phyloP scores from a whole-genome alignment of 176 grass and related monocot species.

The Pontederia paniculata region DNA sequence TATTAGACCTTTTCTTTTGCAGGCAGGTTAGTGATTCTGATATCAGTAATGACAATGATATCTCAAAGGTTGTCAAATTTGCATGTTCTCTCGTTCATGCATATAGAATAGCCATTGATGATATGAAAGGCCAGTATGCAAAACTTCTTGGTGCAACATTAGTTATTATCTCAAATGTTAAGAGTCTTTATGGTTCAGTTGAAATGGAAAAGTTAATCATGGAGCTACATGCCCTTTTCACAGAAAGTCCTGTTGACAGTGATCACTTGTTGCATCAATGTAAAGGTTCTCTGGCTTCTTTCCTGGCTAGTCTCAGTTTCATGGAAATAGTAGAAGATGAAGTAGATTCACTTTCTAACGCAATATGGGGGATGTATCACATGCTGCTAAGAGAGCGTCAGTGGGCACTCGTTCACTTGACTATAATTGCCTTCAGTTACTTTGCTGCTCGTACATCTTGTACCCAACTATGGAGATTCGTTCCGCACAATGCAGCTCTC shows the following conservation, averaged over 20 bases:
- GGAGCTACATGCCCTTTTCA: conserved; percentile 44
- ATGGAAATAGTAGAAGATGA: conserved; percentile 55
- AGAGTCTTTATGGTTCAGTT: conserved; percentile 41
- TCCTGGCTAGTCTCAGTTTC: conserved; percentile 65
- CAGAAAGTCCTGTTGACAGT: conserved; percentile 22
- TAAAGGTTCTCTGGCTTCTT: conserved; percentile 62
- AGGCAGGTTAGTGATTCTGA: conserved; percentile 43
- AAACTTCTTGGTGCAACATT: conserved; percentile 50
- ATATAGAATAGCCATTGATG: conserved; percentile 38
- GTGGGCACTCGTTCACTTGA: conserved; percentile 70
- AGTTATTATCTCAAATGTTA: conserved; percentile 60
- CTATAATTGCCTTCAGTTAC: conserved; percentile 67
- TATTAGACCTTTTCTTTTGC: conserved; percentile 13
- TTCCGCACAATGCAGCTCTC: conserved; percentile 71
- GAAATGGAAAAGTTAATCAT: conserved; percentile 54
- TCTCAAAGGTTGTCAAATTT: conserved; percentile 45
- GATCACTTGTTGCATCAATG: conserved; percentile 41
- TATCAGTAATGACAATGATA: conserved; percentile 38
- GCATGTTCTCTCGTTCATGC: conserved; percentile 41
- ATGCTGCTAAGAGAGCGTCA: conserved; percentile 57
- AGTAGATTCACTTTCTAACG: conserved; percentile 33
- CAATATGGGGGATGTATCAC: conserved; percentile 61
- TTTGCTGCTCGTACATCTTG: conserved; percentile 73
- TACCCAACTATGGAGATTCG: conserved; percentile 68
- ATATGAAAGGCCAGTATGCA: conserved; percentile 31